Percentiles rank a stretch among this genome's conserved stretches.
Evolutionary conservation across 2,329 filamentous ascomycete species (phyloP).

Genomic region (Diplodia intermedia): DNA sequence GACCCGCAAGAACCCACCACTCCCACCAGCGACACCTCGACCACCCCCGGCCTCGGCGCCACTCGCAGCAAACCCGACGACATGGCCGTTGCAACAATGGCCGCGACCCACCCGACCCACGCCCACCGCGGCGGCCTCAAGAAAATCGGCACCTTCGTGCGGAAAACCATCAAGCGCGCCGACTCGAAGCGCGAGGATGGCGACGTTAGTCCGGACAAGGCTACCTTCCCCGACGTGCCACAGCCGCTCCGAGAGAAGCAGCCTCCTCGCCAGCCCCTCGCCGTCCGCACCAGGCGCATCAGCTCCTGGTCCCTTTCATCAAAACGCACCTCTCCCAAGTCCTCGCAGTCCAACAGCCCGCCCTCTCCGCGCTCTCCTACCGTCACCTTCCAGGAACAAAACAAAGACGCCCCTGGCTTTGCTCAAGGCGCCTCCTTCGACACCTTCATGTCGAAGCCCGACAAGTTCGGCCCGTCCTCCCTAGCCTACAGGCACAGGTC

Average conservation of each 20-base stretch:
- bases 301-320: conserved; percentile 48
- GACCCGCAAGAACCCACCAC: conserved; percentile 50
- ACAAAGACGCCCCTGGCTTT: background rate
- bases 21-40: conserved; percentile 44
- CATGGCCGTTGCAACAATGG: conserved; percentile 37
- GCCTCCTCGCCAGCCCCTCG: background rate
- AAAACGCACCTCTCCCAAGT: conserved; percentile 44
- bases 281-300: conserved; percentile 40
- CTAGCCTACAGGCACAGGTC: conserved; percentile 39
- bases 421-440: conserved; percentile 13
- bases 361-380: conserved; percentile 47
- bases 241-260: background rate
- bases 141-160: conserved; percentile 42
- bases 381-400: conserved; percentile 41
- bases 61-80: conserved; percentile 35
- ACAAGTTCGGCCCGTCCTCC: conserved; percentile 32
- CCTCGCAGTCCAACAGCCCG: conserved; percentile 48
- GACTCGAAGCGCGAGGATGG: conserved; percentile 22
- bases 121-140: conserved; percentile 23
- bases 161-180: conserved; percentile 43
- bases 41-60: background rate
- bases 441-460: conserved; percentile 19
- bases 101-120: conserved; percentile 1
- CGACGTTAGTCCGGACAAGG: background rate
- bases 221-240: conserved; percentile 3